Evolutionary conservation across 805 yeast species (phyloP).

Genomic region (Kluyveromyces nonfermentans): DNA sequence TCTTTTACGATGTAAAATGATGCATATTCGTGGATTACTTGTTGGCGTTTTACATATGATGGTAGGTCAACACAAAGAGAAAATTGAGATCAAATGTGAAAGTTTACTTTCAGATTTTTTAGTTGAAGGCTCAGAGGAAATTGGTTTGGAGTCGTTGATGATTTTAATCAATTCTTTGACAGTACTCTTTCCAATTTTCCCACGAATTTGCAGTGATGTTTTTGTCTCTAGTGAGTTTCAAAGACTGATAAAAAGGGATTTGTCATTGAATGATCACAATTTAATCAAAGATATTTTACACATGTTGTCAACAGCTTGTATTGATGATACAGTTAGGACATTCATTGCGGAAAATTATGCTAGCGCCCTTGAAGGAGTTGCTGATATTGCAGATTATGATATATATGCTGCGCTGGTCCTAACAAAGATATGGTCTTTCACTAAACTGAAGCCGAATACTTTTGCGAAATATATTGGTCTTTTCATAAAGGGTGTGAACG

Average conservation of each 20-base stretch:
- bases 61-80: conserved; percentile 9
- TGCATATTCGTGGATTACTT: conserved; percentile 15
- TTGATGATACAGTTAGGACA: conserved; percentile 42
- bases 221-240: conserved; percentile 24
- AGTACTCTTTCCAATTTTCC: conserved; percentile 22
- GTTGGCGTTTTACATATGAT: conserved; percentile 16
- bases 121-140: conserved; percentile 19
- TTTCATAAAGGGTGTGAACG: conserved; percentile 13
- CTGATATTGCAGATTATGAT: conserved; percentile 21
- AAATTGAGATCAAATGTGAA: conserved; percentile 14
- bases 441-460: conserved; percentile 28
- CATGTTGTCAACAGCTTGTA: conserved; percentile 39
- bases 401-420: conserved; percentile 37
- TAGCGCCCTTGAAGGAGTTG: conserved; percentile 32
- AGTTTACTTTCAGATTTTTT: conserved; percentile 15
- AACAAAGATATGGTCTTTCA: conserved; percentile 49
- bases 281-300: conserved; percentile 24
- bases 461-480: conserved; percentile 29
- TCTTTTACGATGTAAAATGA: conserved; percentile 13
- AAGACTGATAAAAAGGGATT: conserved; percentile 13
- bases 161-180: conserved; percentile 16
- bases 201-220: conserved; percentile 22
- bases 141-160: conserved; percentile 16
- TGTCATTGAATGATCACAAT: conserved; percentile 8
- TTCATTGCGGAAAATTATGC: conserved; percentile 38